Evolutionary conservation across 495 filamentous ascomycete species (phyloP).

Genomic region (Delitschia confertaspora): DNA sequence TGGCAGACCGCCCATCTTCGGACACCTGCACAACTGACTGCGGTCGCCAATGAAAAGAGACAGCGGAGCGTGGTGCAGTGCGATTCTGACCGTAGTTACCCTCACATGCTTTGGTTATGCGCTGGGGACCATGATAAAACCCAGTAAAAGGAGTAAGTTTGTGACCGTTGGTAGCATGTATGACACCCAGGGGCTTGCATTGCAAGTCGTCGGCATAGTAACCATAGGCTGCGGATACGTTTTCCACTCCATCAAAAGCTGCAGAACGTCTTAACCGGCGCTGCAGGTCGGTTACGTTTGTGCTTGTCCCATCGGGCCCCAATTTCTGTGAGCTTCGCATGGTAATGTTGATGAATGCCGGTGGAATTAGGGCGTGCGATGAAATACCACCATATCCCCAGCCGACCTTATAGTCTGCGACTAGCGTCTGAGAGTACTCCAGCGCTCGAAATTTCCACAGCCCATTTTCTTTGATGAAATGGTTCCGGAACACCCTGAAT

Average conservation of each 20-base stretch:
- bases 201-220: conserved; percentile 15
- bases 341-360: conserved; percentile 5
- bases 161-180: conserved; percentile 11
- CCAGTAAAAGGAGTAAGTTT: conserved; percentile 16
- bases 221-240: conserved; percentile 15
- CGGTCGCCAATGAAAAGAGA: conserved; percentile 22
- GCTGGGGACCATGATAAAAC: conserved; percentile 8
- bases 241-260: conserved; percentile 18
- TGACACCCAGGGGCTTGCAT: conserved; percentile 5
- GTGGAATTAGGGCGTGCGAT: background rate
- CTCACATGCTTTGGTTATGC: conserved; percentile 10
- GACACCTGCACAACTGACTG: conserved; percentile 20
- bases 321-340: background rate
- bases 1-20: conserved; percentile 19
- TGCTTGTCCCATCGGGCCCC: background rate
- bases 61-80: conserved; percentile 2
- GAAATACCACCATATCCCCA: conserved; percentile 9
- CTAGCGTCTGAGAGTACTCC: conserved; percentile 6
- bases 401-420: conserved; percentile 19
- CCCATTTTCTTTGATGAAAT: conserved; percentile 13
- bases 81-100: conserved; percentile 8
- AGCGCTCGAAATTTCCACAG: conserved; percentile 8
- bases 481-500: conserved; percentile 17
- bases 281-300: conserved; percentile 8
- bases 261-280: conserved; percentile 11